Evolutionary conservation across 2,329 filamentous ascomycete species (phyloP).

Genomic region (Huntiella moniliformis): DNA sequence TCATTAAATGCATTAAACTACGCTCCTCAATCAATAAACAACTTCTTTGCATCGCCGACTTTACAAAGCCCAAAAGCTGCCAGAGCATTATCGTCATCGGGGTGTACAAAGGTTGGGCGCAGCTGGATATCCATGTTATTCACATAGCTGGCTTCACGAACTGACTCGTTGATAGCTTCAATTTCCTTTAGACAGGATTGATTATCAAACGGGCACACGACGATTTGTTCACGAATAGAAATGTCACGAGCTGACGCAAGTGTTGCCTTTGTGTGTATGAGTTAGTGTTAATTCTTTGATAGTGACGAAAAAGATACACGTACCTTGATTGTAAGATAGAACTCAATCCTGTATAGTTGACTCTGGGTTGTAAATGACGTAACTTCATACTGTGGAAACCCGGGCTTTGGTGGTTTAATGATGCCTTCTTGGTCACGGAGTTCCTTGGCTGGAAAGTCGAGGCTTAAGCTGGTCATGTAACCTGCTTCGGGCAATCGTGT

Average conservation of each 20-base stretch:
- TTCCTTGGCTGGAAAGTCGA: constrained; percentile 83
- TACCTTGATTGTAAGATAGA: constrained; percentile 89
- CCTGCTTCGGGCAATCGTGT: constrained; percentile 77
- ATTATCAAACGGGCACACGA: constrained; percentile 89
- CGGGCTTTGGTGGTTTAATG: constrained; percentile 63
- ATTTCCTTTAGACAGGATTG: constrained; percentile 96
- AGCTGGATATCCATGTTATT: constrained; percentile 17
- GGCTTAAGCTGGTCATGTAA: constrained; percentile 78
- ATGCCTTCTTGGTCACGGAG: constrained; percentile 73
- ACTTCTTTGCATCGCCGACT: constrained; percentile 46
- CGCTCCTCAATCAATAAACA: constrained; percentile 33
- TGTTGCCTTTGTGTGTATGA: constrained; percentile 11
- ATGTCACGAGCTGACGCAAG: constrained; percentile 80
- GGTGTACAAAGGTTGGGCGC: constrained; percentile 76
- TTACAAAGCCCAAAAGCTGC: constrained; percentile 43
- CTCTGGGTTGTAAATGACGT: constrained; percentile 86
- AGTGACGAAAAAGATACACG: constrained; percentile 6
- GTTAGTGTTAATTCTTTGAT: background rate
- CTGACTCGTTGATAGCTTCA: constrained; percentile 75
- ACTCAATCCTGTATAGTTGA: constrained; percentile 94
- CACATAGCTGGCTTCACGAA: background rate
- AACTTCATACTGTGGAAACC: constrained; percentile 77
- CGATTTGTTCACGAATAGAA: constrained; percentile 71
- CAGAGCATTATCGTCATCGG: constrained; percentile 55
- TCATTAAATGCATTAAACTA: background rate